phyloP scores from a whole-genome alignment of 352 stramenopile genomes.

The Phytophthora sp. region DNA sequence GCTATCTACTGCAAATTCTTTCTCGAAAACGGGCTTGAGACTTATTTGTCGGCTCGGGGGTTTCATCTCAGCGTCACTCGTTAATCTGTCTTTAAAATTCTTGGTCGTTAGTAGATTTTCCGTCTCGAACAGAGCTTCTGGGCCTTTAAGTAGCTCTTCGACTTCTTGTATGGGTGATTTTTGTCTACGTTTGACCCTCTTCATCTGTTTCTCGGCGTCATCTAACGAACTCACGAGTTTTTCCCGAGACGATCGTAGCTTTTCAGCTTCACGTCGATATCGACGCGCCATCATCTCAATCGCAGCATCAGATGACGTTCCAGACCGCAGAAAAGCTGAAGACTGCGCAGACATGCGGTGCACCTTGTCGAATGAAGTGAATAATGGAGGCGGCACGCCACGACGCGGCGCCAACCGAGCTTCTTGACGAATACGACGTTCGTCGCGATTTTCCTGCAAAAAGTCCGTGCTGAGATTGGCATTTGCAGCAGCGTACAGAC shows the following conservation, averaged over 20 bases:
- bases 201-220: slow-evolving; percentile 1
- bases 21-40: no score
- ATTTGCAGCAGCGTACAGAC: slow-evolving; percentile 53
- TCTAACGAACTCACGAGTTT: slow-evolving; percentile 15
- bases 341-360: slow-evolving; percentile 36
- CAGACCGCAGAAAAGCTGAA: slow-evolving; percentile 44
- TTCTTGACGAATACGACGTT: slow-evolving; percentile 41
- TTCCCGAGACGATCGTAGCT: slow-evolving; percentile 34
- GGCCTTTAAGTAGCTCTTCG: slow-evolving; percentile 9
- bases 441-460: slow-evolving; percentile 37
- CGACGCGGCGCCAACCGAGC: slow-evolving; percentile 41
- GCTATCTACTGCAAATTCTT: background rate
- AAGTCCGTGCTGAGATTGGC: slow-evolving; percentile 56
- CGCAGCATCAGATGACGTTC: slow-evolving; percentile 25
- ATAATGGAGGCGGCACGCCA: slow-evolving; percentile 35
- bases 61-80: no score
- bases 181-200: slow-evolving; percentile 14
- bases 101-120: background rate
- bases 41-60: no score
- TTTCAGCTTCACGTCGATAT: slow-evolving; percentile 42
- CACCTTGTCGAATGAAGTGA: slow-evolving; percentile 38
- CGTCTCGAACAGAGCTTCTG: background rate
- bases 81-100: background rate
- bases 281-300: slow-evolving; percentile 45
- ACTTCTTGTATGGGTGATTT: slow-evolving; percentile 20